phyloP scores from a whole-genome alignment of 2,329 filamentous ascomycete species.

The Penicillium brasilianum region DNA sequence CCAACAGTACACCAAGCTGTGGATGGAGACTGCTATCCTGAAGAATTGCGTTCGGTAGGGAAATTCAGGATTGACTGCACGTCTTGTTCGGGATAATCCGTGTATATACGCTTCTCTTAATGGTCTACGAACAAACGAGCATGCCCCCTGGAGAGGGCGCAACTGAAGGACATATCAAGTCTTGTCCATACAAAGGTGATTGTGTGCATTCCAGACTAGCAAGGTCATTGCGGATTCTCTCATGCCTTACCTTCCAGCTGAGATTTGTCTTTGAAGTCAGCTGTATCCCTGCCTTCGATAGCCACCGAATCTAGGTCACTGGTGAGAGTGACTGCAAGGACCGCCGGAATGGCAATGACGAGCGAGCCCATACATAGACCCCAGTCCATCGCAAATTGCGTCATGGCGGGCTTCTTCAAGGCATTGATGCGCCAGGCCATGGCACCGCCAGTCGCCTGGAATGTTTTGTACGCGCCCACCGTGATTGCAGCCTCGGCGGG shows the following conservation, averaged over 20 bases:
- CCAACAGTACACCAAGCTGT: conserved; percentile 61
- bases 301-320: conserved; percentile 23
- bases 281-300: conserved; percentile 11
- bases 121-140: conserved; percentile 12
- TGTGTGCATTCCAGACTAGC: background rate
- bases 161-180: background rate
- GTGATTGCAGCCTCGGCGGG: conserved; percentile 50
- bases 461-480: conserved; percentile 55
- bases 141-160: background rate
- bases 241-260: conserved; percentile 12
- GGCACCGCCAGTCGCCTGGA: conserved; percentile 52
- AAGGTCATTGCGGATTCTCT: background rate
- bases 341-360: conserved; percentile 50
- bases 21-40: conserved; percentile 59
- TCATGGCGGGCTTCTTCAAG: conserved; percentile 42
- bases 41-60: conserved; percentile 25
- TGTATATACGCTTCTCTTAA: conserved; percentile 25
- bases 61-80: background rate
- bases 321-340: conserved; percentile 48
- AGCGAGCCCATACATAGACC: conserved; percentile 53
- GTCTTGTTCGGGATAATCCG: conserved; percentile 8
- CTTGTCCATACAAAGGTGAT: background rate
- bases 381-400: conserved; percentile 55
- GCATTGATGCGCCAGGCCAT: conserved; percentile 56
- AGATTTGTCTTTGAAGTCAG: conserved; percentile 7